phyloP scores from a whole-genome alignment of 305 asterid species.

The Solanum hybrid region DNA sequence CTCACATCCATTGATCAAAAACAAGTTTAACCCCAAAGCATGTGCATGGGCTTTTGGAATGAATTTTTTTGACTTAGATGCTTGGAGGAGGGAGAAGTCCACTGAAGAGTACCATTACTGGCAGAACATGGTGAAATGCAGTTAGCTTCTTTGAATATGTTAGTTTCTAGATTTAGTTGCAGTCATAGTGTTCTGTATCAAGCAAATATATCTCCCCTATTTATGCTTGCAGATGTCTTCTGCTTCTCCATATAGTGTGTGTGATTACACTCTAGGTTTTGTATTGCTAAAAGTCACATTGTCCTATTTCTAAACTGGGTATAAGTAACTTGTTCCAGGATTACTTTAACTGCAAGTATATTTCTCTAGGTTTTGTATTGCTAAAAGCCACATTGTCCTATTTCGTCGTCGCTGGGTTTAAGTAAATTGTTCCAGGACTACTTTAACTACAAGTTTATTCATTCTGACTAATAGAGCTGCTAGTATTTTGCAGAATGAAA shows the following conservation, averaged over 20 bases:
- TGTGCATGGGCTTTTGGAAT: constrained; percentile 81
- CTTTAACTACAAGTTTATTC: background rate
- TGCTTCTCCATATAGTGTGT: background rate
- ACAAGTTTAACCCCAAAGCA: constrained; percentile 61
- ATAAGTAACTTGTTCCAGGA: background rate
- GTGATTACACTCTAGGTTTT: background rate
- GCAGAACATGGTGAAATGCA: constrained; percentile 60
- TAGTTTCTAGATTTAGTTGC: background rate
- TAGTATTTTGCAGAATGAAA: constrained; percentile 17
- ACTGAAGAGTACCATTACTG: constrained; percentile 67
- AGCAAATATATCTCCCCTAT: background rate
- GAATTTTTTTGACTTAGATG: constrained; percentile 68
- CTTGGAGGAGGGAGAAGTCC: constrained; percentile 68
- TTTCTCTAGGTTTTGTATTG: background rate
- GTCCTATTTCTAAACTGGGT: background rate
- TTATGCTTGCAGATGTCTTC: background rate
- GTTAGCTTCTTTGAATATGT: constrained; percentile 3
- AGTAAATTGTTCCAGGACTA: background rate
- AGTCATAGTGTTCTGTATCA: background rate
- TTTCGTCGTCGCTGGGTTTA: background rate
- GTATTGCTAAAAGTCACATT: background rate
- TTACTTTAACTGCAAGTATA: background rate
- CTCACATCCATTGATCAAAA: constrained; percentile 59
- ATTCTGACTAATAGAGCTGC: background rate
- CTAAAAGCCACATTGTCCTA: background rate